Base-by-base conservation (phyloP, 805 yeast species). In the Zygoascus biomembranicola region DNA sequence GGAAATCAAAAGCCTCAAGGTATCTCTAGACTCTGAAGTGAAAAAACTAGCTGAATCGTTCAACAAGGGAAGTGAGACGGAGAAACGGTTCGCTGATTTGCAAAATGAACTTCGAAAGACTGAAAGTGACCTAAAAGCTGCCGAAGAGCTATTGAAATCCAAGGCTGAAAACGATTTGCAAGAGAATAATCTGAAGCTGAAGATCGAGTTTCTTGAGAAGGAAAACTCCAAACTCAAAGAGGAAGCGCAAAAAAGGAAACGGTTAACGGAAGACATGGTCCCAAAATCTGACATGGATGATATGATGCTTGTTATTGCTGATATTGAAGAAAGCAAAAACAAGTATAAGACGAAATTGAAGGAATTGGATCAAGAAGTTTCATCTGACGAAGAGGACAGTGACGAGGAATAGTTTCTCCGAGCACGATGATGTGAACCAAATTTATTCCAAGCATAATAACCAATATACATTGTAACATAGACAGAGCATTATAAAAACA, bases 231-330 rank as follows among this genome's bases (percentile, higher is more conserved):
- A 49, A 42, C 23, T 48, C 47, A 42, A 23, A 49, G 26, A 39
- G 14, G 51, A 42, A 2, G 52, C 41, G 8, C 13, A 2, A 5
- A 45, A 35, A n/a, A 28, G 39, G 28, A 51, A 51, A 18, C 8
- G 5, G n/a, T 3, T 41, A 4, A 46, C 13, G n/a, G 32, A 26
- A 26, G 55, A 52, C n/a, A 55, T 51, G 52, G 82, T 77, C 14
- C 76, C 81, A 1, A 75, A 73, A 57, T 63, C 77, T 1, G 87
- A 82, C 26, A 63, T 82, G 10, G 96, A 89, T 61, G 95, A 87
- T 57, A 67, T 89, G 61, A 77, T 89, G 81, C 68, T 88, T 23
- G 70, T 90, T 18, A 80, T 90, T 66, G 79, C 85, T 18, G 95
- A 87, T 47, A 70, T 88, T 60, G 95, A 89, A 55, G 89, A 84